These are phyloP conservation scores for Populus hybrid DNA, from an alignment of 441 rosid species.

Conservation along the genomic window DNA sequence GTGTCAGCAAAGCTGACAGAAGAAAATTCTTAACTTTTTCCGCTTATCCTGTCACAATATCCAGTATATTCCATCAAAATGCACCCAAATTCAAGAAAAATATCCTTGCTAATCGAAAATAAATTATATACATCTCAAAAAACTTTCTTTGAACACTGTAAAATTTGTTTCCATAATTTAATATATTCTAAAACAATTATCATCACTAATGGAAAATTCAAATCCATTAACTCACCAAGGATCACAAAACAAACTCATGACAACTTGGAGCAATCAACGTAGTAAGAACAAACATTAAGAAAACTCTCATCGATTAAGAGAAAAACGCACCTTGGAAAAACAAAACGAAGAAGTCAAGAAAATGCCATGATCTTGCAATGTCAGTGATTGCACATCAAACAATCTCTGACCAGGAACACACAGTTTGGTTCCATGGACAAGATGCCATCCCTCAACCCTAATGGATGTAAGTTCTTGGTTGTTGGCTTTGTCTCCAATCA, in stretches of 20 bases:
- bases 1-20: neutral
- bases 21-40: neutral
- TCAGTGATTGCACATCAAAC: neutral
- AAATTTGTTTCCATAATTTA: neutral
- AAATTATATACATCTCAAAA: neutral
- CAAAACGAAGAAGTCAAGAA: neutral
- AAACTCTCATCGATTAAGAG: neutral
- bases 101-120: too few species aligned
- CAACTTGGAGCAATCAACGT: neutral
- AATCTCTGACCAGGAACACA: neutral
- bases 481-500: constrained; percentile 12
- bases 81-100: neutral
- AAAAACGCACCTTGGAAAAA: neutral
- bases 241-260: neutral
- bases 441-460: neutral
- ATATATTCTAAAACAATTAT: neutral
- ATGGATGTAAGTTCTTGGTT: constrained; percentile 11
- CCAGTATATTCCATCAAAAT: neutral
- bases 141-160: neutral
- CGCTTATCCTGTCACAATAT: neutral
- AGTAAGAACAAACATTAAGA: neutral
- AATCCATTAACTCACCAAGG: neutral
- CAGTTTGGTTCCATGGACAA: neutral
- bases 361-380: neutral
- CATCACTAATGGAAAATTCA: neutral